These are phyloP conservation scores for Sordaria brevicollis DNA, from an alignment of 495 filamentous ascomycete species.

Conservation along the genomic window DNA sequence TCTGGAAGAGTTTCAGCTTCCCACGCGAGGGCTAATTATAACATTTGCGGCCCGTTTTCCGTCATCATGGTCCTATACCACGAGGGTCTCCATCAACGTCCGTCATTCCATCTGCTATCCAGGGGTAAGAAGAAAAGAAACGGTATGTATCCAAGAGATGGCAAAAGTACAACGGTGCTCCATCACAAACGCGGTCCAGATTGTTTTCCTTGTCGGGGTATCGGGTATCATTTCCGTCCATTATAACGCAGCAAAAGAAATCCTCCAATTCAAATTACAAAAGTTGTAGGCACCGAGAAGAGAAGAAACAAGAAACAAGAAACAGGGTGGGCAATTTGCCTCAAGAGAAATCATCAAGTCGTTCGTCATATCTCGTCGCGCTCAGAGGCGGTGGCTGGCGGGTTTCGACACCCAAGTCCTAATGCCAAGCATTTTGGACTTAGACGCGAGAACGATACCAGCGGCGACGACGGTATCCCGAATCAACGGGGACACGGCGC, in stretches of 20 bases:
- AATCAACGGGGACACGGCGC: neutral
- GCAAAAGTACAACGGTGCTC: too few relatives aligned
- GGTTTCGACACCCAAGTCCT: neutral
- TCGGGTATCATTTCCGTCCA: neutral
- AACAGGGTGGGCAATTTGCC: neutral
- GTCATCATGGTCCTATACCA: neutral
- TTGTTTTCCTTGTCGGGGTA: neutral
- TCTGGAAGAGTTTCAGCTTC: neutral
- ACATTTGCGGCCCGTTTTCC: neutral
- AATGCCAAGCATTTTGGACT: neutral
- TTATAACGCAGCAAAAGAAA: neutral
- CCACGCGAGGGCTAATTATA: neutral
- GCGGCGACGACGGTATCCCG: constrained; percentile 24
- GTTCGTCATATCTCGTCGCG: neutral
- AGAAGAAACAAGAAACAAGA: too few relatives aligned
- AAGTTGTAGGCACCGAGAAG: too few relatives aligned
- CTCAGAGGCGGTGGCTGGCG: too few relatives aligned
- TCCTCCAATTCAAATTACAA: neutral
- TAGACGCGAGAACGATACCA: constrained; percentile 36
- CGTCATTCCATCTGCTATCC: neutral
- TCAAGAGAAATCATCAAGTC: neutral
- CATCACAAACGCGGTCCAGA: neutral
- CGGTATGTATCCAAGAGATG: neutral
- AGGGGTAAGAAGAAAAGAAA: neutral
- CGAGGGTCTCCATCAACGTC: neutral